phyloP scores from a whole-genome alignment of 73 alveolate genomes.

The Halteria grandinella region DNA sequence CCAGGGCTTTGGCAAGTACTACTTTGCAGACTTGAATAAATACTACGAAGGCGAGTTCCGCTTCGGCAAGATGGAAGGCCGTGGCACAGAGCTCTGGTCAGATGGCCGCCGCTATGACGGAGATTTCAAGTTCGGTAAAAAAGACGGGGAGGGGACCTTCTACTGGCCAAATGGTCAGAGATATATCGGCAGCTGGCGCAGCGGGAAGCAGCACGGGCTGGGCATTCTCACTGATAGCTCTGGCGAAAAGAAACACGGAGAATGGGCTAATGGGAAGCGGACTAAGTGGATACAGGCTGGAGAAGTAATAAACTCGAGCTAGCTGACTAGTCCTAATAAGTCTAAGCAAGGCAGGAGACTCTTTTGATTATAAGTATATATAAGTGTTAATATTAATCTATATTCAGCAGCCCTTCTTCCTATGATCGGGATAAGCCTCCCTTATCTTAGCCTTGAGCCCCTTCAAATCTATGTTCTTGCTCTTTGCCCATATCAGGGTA shows the following conservation, averaged over 20 bases:
- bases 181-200: slow-evolving; percentile 34
- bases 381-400: no score
- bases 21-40: slow-evolving; percentile 57
- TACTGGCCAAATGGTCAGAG: slow-evolving; percentile 30
- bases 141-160: slow-evolving; percentile 57
- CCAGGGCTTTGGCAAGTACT: slow-evolving; percentile 28
- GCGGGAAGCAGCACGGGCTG: slow-evolving; percentile 37
- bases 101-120: slow-evolving; percentile 67
- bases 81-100: slow-evolving; percentile 63
- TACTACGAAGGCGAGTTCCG: slow-evolving; percentile 72
- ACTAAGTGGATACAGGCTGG: slow-evolving; percentile 6
- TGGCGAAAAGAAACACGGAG: slow-evolving; percentile 8
- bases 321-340: no score
- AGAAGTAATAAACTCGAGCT: not conserved
- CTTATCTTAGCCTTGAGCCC: not conserved
- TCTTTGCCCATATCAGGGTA: slow-evolving; percentile 20
- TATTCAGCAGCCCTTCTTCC: no score
- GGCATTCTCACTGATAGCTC: not conserved
- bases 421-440: no score
- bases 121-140: slow-evolving; percentile 43
- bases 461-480: slow-evolving; percentile 17
- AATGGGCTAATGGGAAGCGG: slow-evolving; percentile 35
- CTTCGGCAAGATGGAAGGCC: slow-evolving; percentile 67
- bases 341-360: no score
- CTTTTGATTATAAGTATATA: no score